Base-by-base conservation (phyloP, 1,284 basidiomycete species). In the Ganoderma lingzhi region DNA sequence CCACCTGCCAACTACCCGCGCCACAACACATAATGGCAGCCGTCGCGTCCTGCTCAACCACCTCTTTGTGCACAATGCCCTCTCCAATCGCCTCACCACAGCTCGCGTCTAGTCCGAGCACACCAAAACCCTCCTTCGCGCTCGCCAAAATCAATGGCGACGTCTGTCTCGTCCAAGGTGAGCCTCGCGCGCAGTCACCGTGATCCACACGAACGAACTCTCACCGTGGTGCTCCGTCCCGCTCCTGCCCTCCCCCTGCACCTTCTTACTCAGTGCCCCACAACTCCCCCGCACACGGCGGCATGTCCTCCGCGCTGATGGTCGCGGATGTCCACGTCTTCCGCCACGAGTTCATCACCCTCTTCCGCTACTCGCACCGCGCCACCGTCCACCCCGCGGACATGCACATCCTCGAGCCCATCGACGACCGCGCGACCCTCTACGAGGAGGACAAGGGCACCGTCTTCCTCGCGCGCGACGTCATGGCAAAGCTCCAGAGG, bases 361-460 rank as follows among this genome's bases (percentile, higher is more conserved):
- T 80, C 71, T 83, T 83, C 80, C 81, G 82, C 56, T 83, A 78
- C 73, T 81, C 82, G 44, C 79, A 82, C 70, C 73, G 75, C 62
- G 75, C 80, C n/a, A 73, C 75, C 39, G 71, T 83, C 37, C 81
- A 82, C 71, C 80, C 82, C 37, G 74, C 78, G 6, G 82, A 91
- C 73, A 81, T 92, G 37, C 82, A 81, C 72, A 84, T 91, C 71
- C 80, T 90, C 62, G 86, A 89, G 76, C 76, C 80, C 37, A 85
- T 91, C 63, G 84, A 86, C 64, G 85, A 86, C 28, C 78, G 78
- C 39, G 78, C 82, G 62, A 81, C 85, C 59, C 83, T 83, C 35
- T 89, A 90, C 72, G 90, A 92, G 74, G 86, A 87, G 73, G 89
- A 91, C 45, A 87, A 82, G 68, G 90, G 84, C 69, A 88, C 85